These are phyloP conservation scores for Trichoderma pleuroti DNA, from an alignment of 2,329 filamentous ascomycete genomes.

Conservation along the genomic window DNA sequence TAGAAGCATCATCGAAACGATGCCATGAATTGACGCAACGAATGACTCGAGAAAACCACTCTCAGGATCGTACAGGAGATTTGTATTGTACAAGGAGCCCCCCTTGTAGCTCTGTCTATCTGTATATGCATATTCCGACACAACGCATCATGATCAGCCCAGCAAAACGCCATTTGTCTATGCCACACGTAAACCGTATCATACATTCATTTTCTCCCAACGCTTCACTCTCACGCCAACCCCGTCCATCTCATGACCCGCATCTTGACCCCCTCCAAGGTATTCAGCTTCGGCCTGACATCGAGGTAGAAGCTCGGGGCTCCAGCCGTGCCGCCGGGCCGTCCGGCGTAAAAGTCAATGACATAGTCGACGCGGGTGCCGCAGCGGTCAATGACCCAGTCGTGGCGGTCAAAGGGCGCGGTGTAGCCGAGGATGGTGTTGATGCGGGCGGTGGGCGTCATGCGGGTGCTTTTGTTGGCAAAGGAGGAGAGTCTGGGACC, in stretches of 20 bases:
- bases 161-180: neutral
- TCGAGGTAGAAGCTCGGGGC: slow-evolving; percentile 63
- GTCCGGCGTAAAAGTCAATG: slow-evolving; percentile 94
- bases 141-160: neutral
- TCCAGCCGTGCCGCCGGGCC: slow-evolving; percentile 36
- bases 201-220: neutral
- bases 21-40: neutral
- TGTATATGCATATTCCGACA: neutral
- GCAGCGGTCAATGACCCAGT: slow-evolving; percentile 95
- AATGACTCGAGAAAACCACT: neutral
- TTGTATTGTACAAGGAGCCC: neutral
- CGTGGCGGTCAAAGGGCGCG: slow-evolving; percentile 89
- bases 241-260: slow-evolving; percentile 50
- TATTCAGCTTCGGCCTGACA: slow-evolving; percentile 65
- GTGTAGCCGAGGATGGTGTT: slow-evolving; percentile 86
- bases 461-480: slow-evolving; percentile 61
- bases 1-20: neutral
- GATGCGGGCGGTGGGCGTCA: slow-evolving; percentile 80
- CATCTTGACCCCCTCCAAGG: slow-evolving; percentile 67
- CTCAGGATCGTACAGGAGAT: neutral
- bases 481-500: slow-evolving; percentile 84
- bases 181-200: neutral
- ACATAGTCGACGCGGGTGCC: slow-evolving; percentile 85
- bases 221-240: slow-evolving; percentile 36
- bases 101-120: neutral